Percentiles rank a stretch among this genome's conserved stretches.
Conservation (phyloP, 768 basidiomycete genomes). For the Kwoniella europaea region DNA sequence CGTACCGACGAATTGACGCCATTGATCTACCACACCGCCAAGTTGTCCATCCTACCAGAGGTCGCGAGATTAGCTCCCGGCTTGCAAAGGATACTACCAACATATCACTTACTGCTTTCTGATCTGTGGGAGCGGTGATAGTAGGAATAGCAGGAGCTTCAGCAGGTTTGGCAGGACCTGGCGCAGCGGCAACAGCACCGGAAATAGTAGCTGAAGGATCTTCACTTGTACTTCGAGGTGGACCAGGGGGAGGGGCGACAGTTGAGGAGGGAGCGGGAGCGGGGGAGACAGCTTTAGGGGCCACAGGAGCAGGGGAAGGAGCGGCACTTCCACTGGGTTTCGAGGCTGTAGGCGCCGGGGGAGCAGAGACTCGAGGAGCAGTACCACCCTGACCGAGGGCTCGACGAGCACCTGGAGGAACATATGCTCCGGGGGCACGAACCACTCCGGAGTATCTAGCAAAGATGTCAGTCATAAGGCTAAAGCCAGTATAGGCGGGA, state of each 20-base stretch:
- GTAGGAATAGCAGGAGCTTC: conserved; percentile 15
- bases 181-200: background rate
- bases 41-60: conserved; percentile 31
- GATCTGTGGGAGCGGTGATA: conserved; percentile 20
- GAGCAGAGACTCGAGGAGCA: conserved; percentile 14
- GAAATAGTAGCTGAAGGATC: conserved; percentile 7
- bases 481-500: background rate
- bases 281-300: conserved; percentile 10
- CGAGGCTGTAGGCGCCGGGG: conserved; percentile 14
- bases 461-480: conserved; percentile 5
- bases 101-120: conserved; percentile 18
- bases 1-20: conserved; percentile 88
- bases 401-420: conserved; percentile 88
- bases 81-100: background rate
- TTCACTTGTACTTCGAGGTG: conserved; percentile 35
- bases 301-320: conserved; percentile 21
- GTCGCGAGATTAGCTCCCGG: background rate
- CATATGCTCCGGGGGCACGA: conserved; percentile 84
- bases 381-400: conserved; percentile 23
- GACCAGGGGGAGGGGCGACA: conserved; percentile 21
- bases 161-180: conserved; percentile 4
- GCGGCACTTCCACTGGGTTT: conserved; percentile 12
- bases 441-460: conserved; percentile 88
- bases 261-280: conserved; percentile 19
- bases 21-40: conserved; percentile 57